Evolutionary conservation across 1,284 basidiomycete genomes (phyloP).

Genomic region (Leccinum huronense): DNA sequence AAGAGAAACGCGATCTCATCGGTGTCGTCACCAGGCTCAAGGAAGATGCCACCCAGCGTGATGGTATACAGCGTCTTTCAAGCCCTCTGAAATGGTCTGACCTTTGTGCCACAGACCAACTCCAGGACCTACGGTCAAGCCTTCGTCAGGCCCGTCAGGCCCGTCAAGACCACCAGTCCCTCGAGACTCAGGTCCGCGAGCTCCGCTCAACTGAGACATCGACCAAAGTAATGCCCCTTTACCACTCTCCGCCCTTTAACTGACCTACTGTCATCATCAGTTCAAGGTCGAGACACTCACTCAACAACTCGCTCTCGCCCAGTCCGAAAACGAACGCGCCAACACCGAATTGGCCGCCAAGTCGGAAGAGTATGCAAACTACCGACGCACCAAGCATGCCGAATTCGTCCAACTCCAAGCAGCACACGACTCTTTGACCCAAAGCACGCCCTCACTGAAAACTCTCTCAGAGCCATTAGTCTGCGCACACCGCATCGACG

Average conservation of each 20-base stretch:
- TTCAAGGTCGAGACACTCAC: constrained; percentile 78
- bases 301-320: constrained; percentile 74
- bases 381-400: constrained; percentile 69
- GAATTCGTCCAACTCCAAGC: constrained; percentile 74
- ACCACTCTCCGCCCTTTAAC: background rate
- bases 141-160: constrained; percentile 55
- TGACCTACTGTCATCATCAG: constrained; percentile 37
- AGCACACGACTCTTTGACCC: constrained; percentile 63
- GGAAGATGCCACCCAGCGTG: constrained; percentile 65
- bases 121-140: constrained; percentile 61
- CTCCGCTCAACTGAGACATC: constrained; percentile 68
- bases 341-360: constrained; percentile 61
- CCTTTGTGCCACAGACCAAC: constrained; percentile 52
- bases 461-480: constrained; percentile 66
- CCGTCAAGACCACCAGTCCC: constrained; percentile 64
- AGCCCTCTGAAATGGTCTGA: constrained; percentile 7
- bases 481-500: constrained; percentile 62
- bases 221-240: constrained; percentile 49
- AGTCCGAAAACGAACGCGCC: constrained; percentile 67
- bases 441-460: constrained; percentile 60
- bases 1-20: constrained; percentile 78
- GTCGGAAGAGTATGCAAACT: constrained; percentile 70
- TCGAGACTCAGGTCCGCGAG: constrained; percentile 68
- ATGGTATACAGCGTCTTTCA: constrained; percentile 44
- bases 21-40: constrained; percentile 70